phyloP scores from a whole-genome alignment of 2,329 filamentous ascomycete genomes.

The Alternaria conjuncta region DNA sequence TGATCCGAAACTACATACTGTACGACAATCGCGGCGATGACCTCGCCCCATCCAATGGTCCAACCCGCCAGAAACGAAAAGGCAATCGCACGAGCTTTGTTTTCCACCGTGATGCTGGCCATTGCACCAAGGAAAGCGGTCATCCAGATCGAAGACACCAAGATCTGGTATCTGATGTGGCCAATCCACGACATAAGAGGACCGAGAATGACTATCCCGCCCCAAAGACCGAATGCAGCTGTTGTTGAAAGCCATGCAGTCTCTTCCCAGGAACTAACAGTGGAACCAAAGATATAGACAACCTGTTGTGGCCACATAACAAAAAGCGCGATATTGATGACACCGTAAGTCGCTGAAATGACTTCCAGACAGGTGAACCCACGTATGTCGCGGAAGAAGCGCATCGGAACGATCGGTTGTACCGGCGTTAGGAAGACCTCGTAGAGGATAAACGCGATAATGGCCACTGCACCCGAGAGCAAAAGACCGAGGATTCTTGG shows the following conservation, averaged over 20 bases:
- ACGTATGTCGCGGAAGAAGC: background rate
- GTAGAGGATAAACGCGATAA: background rate
- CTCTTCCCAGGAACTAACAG: slow-evolving; percentile 28
- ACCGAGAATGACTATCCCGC: slow-evolving; percentile 34
- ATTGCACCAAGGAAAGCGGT: slow-evolving; percentile 20
- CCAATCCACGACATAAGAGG: slow-evolving; percentile 33
- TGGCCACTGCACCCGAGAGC: background rate
- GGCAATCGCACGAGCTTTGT: slow-evolving; percentile 15
- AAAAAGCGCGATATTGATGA: slow-evolving; percentile 34
- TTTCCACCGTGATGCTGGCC: slow-evolving; percentile 22
- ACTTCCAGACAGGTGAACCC: background rate
- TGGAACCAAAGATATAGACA: slow-evolving; percentile 17
- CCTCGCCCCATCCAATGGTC: slow-evolving; percentile 25
- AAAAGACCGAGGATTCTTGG: background rate
- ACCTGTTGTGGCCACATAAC: slow-evolving; percentile 41
- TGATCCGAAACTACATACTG: background rate
- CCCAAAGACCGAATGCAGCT: slow-evolving; percentile 39
- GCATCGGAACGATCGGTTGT: background rate
- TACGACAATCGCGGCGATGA: slow-evolving; percentile 15
- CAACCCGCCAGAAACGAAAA: slow-evolving; percentile 19
- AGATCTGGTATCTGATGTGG: slow-evolving; percentile 23
- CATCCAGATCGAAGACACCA: slow-evolving; percentile 23
- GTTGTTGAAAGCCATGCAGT: slow-evolving; percentile 36
- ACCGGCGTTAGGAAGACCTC: background rate
- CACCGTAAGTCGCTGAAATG: background rate